Conservation (phyloP, 805 yeast genomes). For the Lipomyces mesembrius region DNA sequence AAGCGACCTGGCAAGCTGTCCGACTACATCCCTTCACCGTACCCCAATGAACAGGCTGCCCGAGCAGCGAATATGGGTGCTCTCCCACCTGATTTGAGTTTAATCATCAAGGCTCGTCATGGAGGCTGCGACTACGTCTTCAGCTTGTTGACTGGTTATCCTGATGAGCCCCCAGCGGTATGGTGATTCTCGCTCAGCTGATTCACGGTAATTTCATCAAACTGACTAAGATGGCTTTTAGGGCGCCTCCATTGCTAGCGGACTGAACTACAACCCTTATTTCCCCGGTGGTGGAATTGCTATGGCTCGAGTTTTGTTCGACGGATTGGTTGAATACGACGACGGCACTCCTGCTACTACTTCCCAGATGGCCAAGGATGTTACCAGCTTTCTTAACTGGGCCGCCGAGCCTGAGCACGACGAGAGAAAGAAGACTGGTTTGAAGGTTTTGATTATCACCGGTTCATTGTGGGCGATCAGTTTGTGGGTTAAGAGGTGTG, state of each 20-base stretch:
- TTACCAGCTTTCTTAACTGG: slow-evolving; percentile 94
- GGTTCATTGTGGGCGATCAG: slow-evolving; percentile 80
- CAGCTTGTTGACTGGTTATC: slow-evolving; percentile 95
- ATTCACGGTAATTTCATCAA: background rate
- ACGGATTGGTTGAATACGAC: slow-evolving; percentile 96
- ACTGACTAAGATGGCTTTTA: background rate
- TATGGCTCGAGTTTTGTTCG: slow-evolving; percentile 98
- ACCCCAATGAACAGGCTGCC: slow-evolving; percentile 98
- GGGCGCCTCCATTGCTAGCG: slow-evolving; percentile 90
- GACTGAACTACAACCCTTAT: slow-evolving; percentile 98
- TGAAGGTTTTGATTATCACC: slow-evolving; percentile 82
- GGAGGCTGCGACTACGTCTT: slow-evolving; percentile 97
- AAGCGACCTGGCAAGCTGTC: slow-evolving; percentile 98
- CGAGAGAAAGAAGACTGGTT: slow-evolving; percentile 95
- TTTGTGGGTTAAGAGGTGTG: slow-evolving; percentile 80
- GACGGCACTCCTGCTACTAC: slow-evolving; percentile 99
- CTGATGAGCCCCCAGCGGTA: slow-evolving; percentile 93
- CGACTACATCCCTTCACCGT: slow-evolving; percentile 92
- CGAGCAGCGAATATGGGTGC: slow-evolving; percentile 99
- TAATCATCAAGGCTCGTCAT: slow-evolving; percentile 98
- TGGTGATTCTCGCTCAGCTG: background rate
- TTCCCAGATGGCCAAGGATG: slow-evolving; percentile 99
- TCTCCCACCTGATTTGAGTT: slow-evolving; percentile 94
- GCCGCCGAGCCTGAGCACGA: slow-evolving; percentile 98
- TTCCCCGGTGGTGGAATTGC: slow-evolving; percentile 99